Evolutionary conservation across 306 rosid genomes (phyloP).

Genomic region (Begonia masoniana): DNA sequence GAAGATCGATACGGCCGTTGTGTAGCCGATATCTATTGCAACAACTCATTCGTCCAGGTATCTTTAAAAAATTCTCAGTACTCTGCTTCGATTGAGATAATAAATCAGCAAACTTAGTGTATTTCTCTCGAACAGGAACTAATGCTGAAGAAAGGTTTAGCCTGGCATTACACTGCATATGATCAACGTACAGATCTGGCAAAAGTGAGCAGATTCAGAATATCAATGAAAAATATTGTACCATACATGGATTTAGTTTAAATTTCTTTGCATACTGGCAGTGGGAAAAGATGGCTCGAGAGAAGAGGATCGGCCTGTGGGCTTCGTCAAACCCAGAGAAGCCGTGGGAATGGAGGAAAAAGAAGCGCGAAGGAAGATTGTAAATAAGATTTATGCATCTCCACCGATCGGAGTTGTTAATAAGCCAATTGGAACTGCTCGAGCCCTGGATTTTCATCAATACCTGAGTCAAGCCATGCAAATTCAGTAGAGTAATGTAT

Average conservation of each 20-base stretch:
- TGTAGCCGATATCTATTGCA: constrained; percentile 67
- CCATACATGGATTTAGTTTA: too few relatives aligned
- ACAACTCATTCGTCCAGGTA: constrained; percentile 75
- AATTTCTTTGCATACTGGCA: constrained; percentile 6
- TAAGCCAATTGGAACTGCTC: too few relatives aligned
- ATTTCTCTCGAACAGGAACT: constrained; percentile 37
- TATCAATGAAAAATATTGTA: not conserved
- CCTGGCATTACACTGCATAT: constrained; percentile 83
- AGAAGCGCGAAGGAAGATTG: constrained; percentile 29
- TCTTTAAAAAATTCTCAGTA: not conserved
- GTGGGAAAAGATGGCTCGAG: constrained; percentile 76
- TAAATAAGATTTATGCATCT: too few relatives aligned
- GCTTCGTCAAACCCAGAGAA: constrained; percentile 73
- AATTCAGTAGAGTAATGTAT: too few relatives aligned
- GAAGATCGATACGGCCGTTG: constrained; percentile 81
- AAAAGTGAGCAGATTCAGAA: constrained; percentile 21
- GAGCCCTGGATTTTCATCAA: too few relatives aligned
- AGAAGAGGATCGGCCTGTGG: constrained; percentile 69
- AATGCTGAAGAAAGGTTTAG: constrained; percentile 82
- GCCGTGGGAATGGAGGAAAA: constrained; percentile 96
- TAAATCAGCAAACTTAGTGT: too few relatives aligned
- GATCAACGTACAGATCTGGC: constrained; percentile 62
- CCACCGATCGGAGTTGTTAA: too few relatives aligned
- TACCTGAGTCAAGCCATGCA: too few relatives aligned
- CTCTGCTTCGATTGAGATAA: not conserved